Conservation (phyloP, 129 eudicot genomes). For the Chrysanthemum lavandulifolium region DNA sequence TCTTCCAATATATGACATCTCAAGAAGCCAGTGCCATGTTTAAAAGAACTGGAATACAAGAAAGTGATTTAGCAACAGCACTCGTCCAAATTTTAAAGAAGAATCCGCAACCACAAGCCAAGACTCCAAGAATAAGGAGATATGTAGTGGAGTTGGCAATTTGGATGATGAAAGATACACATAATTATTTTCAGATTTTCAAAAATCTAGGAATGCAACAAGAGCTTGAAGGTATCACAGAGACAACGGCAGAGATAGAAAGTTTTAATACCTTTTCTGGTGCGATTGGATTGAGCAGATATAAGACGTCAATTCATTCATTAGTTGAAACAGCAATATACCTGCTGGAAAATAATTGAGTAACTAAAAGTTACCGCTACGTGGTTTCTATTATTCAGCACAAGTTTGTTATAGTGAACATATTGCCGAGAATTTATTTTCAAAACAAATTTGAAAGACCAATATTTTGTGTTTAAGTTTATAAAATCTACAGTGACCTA, state of each 20-base stretch:
- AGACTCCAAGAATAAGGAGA: slow-evolving; percentile 77
- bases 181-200: slow-evolving; percentile 37
- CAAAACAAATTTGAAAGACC: too few species aligned
- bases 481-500: too few species aligned
- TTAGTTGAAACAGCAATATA: slow-evolving; percentile 69
- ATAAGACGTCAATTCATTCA: slow-evolving; percentile 58
- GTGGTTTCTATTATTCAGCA: background rate
- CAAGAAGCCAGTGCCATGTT: slow-evolving; percentile 55
- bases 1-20: slow-evolving; percentile 56
- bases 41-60: slow-evolving; percentile 40
- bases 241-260: slow-evolving; percentile 83
- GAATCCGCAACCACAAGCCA: slow-evolving; percentile 58
- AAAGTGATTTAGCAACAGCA: slow-evolving; percentile 46
- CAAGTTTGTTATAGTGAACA: background rate
- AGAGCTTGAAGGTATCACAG: slow-evolving; percentile 67
- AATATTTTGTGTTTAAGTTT: too few species aligned
- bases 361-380: background rate
- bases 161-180: slow-evolving; percentile 82
- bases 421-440: background rate
- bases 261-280: slow-evolving; percentile 89
- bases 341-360: slow-evolving; percentile 36
- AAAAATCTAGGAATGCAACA: slow-evolving; percentile 46
- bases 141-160: slow-evolving; percentile 65
- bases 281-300: slow-evolving; percentile 78
- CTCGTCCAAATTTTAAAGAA: slow-evolving; percentile 53